These are phyloP conservation scores for Cyclostephanos invisitatus DNA, from an alignment of 108 stramenopile species.

Conservation along the genomic window DNA sequence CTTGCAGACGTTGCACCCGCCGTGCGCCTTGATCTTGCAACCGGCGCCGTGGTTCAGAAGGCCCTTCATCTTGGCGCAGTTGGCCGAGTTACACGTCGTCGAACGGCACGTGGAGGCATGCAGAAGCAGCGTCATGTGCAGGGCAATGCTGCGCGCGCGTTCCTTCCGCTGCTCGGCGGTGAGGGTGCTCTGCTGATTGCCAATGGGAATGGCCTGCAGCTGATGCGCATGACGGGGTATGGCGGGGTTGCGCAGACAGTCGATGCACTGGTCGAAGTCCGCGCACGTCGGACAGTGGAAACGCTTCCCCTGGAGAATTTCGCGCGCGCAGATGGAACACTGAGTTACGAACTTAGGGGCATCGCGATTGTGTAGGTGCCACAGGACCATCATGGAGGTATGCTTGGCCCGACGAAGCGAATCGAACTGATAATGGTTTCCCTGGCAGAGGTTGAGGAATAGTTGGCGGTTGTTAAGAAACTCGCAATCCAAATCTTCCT, in stretches of 20 bases:
- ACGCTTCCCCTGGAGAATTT: slow-evolving; percentile 80
- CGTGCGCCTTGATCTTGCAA: slow-evolving; percentile 85
- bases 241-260: slow-evolving; percentile 81
- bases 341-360: slow-evolving; percentile 95
- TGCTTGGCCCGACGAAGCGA: slow-evolving; percentile 97
- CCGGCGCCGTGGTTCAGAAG: slow-evolving; percentile 82
- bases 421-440: slow-evolving; percentile 99
- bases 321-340: slow-evolving; percentile 85
- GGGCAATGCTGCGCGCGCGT: slow-evolving; percentile 87
- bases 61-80: slow-evolving; percentile 98
- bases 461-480: slow-evolving; percentile 89
- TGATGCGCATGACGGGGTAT: slow-evolving; percentile 82
- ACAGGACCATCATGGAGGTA: slow-evolving; percentile 98
- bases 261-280: slow-evolving; percentile 93
- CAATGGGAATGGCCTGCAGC: slow-evolving; percentile 82
- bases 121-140: slow-evolving; percentile 95
- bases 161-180: slow-evolving; percentile 93
- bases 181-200: slow-evolving; percentile 75
- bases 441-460: slow-evolving; percentile 87
- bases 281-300: slow-evolving; percentile 92
- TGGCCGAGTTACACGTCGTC: slow-evolving; percentile 87
- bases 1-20: slow-evolving; percentile 95
- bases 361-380: slow-evolving; percentile 97
- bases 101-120: slow-evolving; percentile 92
- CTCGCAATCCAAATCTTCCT: slow-evolving; percentile 88